A percentile compares a stretch with the other conserved stretches of the same genome.
phyloP scores from a whole-genome alignment of 345 rosid species.

The Euphorbia lathyris region DNA sequence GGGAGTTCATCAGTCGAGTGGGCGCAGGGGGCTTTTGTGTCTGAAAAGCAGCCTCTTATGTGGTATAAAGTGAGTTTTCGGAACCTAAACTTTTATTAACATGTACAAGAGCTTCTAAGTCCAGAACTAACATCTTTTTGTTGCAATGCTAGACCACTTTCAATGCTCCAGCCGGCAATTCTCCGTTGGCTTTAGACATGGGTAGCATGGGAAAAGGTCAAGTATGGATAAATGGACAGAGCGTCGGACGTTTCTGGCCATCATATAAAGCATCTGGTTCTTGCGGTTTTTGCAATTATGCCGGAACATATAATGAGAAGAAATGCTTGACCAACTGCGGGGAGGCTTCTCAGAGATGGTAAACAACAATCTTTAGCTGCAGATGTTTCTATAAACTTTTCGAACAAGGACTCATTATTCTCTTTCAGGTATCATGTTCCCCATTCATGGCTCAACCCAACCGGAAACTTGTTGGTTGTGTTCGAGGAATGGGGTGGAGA shows the following conservation, averaged over 20 bases:
- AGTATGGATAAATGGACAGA: slow-evolving; percentile 90
- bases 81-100: background rate
- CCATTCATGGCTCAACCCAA: slow-evolving; percentile 85
- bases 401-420: background rate
- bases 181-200: slow-evolving; percentile 92
- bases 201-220: slow-evolving; percentile 98
- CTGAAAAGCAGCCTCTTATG: slow-evolving; percentile 78
- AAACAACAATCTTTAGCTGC: slow-evolving; percentile 10
- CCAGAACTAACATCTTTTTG: slow-evolving; percentile 15
- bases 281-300: slow-evolving; percentile 63
- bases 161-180: slow-evolving; percentile 78
- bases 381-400: background rate
- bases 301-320: slow-evolving; percentile 67
- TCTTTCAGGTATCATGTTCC: slow-evolving; percentile 85
- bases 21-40: slow-evolving; percentile 72
- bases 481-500: slow-evolving; percentile 99
- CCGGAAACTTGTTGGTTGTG: slow-evolving; percentile 82
- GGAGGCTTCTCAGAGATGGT: slow-evolving; percentile 96
- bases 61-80: slow-evolving; percentile 77
- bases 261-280: slow-evolving; percentile 78
- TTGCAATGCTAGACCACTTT: slow-evolving; percentile 60
- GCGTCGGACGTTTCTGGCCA: slow-evolving; percentile 92
- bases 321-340: slow-evolving; percentile 87
- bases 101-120: too few relatives aligned
- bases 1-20: slow-evolving; percentile 92